Evolutionary conservation across 2,329 filamentous ascomycete genomes (phyloP), one percentile per base, ranked within the genome.

Genomic region (Aspergillus sp.): DNA sequence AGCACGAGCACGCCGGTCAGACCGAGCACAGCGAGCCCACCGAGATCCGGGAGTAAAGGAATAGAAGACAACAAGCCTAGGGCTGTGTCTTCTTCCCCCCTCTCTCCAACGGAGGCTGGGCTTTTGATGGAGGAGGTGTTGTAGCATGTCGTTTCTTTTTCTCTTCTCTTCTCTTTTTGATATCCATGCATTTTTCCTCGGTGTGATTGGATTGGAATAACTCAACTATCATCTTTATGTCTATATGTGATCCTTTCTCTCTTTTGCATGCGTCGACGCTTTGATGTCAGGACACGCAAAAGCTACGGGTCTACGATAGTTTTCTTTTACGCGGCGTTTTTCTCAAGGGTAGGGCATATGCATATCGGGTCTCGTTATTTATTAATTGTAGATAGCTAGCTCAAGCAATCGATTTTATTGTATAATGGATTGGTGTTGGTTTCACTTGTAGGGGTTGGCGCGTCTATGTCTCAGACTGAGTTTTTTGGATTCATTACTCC

Each of bases 31-130:
- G 55, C 18, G 64, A 67, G 56, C 64, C 64, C 31, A 56, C 46
- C 12, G 64, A 66, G 59, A 64, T 67, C n/a, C 58, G 52, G 47
- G 65, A 67, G 58, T 67, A 63, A 63, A 56, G 14, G 36, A 14
- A 7, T 6, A 7, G 12, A 11, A 36, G 32, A 36, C 11, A 36
- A 36, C 26, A 9, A 29, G 32, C 32, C 32, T 36, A 36, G 32
- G 1, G 36, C 36, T 42, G 16, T 16, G 36, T 42, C 36, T 42
- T n/a, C 16, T 14, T n/a, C 14, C 16, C 36, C 36, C 14, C 36
- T 42, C 36, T 42, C 36, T 42, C 36, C 36, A 42, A 42, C 36
- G 36, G 36, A 42, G 36, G 36, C 36, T 42, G 36, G 36, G 36
- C 36, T 42, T 42, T 42, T 42, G 36, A 42, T n/a, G 36, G 36